These are phyloP conservation scores for Diospyros kaki DNA, from an alignment of 148 eudicot genomes.

Conservation along the genomic window DNA sequence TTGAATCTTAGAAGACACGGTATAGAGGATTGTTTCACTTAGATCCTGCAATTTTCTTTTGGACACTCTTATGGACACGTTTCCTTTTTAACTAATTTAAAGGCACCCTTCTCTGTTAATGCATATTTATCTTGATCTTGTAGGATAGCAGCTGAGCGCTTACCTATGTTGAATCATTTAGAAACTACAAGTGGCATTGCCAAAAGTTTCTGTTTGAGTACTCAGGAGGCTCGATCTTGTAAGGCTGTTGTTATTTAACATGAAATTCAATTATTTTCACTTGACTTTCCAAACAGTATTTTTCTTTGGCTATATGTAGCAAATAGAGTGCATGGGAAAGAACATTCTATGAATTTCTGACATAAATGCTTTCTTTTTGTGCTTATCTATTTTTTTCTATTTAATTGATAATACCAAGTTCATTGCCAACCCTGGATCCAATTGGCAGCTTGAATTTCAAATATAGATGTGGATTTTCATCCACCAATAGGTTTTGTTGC, in stretches of 20 bases:
- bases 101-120: not conserved
- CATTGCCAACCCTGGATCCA: no score
- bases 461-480: not conserved
- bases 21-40: not conserved
- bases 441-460: not conserved
- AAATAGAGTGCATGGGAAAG: not conserved
- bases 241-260: conserved; percentile 20
- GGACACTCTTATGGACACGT: not conserved
- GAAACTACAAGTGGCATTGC: conserved; percentile 23
- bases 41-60: not conserved
- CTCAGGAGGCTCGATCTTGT: conserved; percentile 28
- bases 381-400: not conserved
- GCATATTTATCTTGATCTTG: conserved; percentile 17
- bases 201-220: conserved; percentile 18
- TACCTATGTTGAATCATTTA: conserved; percentile 24
- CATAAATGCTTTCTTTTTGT: not conserved
- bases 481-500: not conserved
- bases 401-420: not conserved
- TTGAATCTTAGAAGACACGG: not conserved
- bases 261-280: not conserved
- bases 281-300: not conserved
- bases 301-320: not conserved
- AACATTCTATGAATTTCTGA: not conserved
- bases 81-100: not conserved
- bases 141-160: conserved; percentile 39